Conservation (phyloP, 106 monocot species). For the Dendrobium nobile region DNA sequence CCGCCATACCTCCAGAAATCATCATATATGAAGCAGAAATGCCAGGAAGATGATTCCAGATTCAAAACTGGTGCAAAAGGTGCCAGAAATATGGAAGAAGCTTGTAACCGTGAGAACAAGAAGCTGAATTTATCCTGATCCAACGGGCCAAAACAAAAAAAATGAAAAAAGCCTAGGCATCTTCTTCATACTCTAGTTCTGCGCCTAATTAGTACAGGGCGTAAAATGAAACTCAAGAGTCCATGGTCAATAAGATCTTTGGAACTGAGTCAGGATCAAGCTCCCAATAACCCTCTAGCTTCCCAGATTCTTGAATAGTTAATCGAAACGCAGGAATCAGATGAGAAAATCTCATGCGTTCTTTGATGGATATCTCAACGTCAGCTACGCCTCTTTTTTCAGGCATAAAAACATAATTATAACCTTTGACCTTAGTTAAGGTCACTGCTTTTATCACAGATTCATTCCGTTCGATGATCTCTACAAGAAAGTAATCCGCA, state of each 20-base stretch:
- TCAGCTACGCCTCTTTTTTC: neutral
- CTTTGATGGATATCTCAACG: conserved; percentile 22
- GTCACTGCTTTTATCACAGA: conserved; percentile 1
- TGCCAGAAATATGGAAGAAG: neutral
- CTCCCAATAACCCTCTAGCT: conserved; percentile 48
- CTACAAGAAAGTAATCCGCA: conserved; percentile 53
- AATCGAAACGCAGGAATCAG: conserved; percentile 48
- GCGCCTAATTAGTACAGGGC: neutral
- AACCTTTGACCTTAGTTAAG: conserved; percentile 39
- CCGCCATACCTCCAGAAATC: neutral
- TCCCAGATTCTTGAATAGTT: conserved; percentile 45
- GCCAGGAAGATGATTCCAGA: neutral
- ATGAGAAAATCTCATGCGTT: conserved; percentile 60
- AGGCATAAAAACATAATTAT: conserved; percentile 39
- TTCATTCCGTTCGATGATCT: conserved; percentile 24
- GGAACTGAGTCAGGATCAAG: conserved; percentile 74
- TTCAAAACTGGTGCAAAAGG: neutral
- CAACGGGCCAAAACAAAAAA: neutral
- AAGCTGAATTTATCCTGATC: neutral
- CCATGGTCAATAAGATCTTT: conserved; percentile 3
- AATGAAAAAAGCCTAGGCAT: neutral
- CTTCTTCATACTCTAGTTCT: neutral
- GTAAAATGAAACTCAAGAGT: neutral
- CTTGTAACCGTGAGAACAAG: neutral
- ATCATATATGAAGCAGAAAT: neutral